Base-by-base conservation (phyloP, 2,329 filamentous ascomycete genomes). In the Arthroderma sp. region DNA sequence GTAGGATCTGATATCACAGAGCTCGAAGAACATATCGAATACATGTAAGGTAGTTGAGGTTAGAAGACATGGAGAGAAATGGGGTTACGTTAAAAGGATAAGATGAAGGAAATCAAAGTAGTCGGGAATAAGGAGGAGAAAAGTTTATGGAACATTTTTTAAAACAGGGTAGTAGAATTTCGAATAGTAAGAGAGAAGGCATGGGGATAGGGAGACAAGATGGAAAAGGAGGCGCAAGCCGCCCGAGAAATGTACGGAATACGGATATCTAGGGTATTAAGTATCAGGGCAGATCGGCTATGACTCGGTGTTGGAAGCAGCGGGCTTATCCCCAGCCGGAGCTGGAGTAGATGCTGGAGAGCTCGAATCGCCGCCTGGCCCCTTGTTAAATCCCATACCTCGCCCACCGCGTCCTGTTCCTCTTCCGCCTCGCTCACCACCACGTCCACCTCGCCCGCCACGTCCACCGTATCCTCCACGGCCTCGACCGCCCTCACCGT, bases 401-500 rank as follows among this genome's bases (percentile, higher is more conserved):
- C 82, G 81, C 51, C 84, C 80, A 37, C 81, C 77, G 49, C 78
- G 75, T 23, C 78, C 74, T 13, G 78, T 74, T 17, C 81, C 78
- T 11, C 81, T 75, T 33, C 75, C 77, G 15, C 81, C 81, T 51
- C 81, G 73, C 54, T 78, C 78, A 61, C 77, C 74, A 59, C 80
- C 77, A 60, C 79, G 74, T 60, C 77, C 74, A 15, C 51, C 51
- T 61, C 80, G 76, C 60, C 80, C 77, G 58, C 80, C 77, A 58
- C 81, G 74, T 57, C 76, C 75, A 58, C 78, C 85, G 67, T 84
- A 86, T 57, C 74, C 74, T 62, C 80, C 75, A 64, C 80, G 77
- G 56, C 81, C 79, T 60, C 82, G 79, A 59, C 88, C 85, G 62
- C 79, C 77, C 66, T 90, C 87, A 64, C 85, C 87, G 67, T 86